phyloP scores from a whole-genome alignment of 2,329 filamentous ascomycete species.

The Fusarium pseudograminearum region DNA sequence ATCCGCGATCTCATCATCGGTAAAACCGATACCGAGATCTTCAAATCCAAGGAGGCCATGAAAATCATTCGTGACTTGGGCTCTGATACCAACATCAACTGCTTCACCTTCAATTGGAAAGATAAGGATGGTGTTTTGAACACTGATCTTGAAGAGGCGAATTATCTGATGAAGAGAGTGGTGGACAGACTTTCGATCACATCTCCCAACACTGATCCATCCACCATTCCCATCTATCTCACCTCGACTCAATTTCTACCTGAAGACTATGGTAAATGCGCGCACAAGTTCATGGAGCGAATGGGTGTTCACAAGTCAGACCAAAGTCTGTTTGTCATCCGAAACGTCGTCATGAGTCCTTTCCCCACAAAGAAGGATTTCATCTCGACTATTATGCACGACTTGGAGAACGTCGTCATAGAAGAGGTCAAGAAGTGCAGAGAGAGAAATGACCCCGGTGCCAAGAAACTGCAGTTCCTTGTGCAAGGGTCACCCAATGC shows the following conservation, averaged over 20 bases:
- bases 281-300: slow-evolving; percentile 56
- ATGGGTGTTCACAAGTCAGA: slow-evolving; percentile 52
- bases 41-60: slow-evolving; percentile 52
- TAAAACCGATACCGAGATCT: slow-evolving; percentile 54
- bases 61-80: slow-evolving; percentile 56
- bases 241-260: slow-evolving; percentile 59
- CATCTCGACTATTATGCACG: slow-evolving; percentile 52
- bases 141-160: slow-evolving; percentile 59
- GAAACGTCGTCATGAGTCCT: slow-evolving; percentile 63
- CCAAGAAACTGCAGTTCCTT: slow-evolving; percentile 54
- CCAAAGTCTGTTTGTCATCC: slow-evolving; percentile 58
- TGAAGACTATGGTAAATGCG: slow-evolving; percentile 57
- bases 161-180: slow-evolving; percentile 61
- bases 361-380: slow-evolving; percentile 57
- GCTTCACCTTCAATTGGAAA: slow-evolving; percentile 59
- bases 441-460: slow-evolving; percentile 52
- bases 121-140: slow-evolving; percentile 24
- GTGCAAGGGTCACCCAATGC: slow-evolving; percentile 52
- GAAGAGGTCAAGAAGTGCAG: slow-evolving; percentile 50
- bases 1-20: slow-evolving; percentile 56
- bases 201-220: slow-evolving; percentile 54
- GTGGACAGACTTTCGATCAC: slow-evolving; percentile 58
- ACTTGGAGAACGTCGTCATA: slow-evolving; percentile 50
- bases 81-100: slow-evolving; percentile 62
- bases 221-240: slow-evolving; percentile 57